phyloP scores from a whole-genome alignment of 345 rosid species.

The Sisymbrium altissimum region DNA sequence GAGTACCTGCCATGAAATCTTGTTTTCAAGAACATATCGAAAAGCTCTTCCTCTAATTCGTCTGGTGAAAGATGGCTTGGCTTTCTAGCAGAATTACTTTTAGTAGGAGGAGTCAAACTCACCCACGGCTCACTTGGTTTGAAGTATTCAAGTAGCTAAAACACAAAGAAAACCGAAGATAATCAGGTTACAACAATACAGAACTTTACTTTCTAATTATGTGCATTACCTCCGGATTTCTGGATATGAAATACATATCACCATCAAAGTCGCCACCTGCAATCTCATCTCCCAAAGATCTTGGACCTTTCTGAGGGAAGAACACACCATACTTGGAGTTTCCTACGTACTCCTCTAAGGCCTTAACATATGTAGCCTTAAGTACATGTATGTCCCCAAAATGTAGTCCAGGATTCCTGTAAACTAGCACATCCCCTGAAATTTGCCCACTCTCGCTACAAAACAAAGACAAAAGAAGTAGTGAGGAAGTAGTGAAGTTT shows the following conservation, averaged over 20 bases:
- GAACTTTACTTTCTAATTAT: background rate
- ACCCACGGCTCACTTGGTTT: conserved; percentile 57
- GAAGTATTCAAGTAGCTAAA: conserved; percentile 58
- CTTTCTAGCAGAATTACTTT: background rate
- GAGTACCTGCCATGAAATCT: conserved; percentile 60
- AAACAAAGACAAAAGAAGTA: background rate
- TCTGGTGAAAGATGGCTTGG: conserved; percentile 46
- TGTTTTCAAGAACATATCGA: conserved; percentile 45
- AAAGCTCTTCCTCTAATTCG: conserved; percentile 59
- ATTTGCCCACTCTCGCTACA: conserved; percentile 65
- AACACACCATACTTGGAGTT: conserved; percentile 75
- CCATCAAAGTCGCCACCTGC: conserved; percentile 85
- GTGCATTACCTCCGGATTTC: conserved; percentile 59
- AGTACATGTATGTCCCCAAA: conserved; percentile 79
- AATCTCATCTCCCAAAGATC: conserved; percentile 80
- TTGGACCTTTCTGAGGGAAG: conserved; percentile 58
- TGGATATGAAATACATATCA: conserved; percentile 67
- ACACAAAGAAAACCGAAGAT: conserved; percentile 4
- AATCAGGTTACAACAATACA: conserved; percentile 19
- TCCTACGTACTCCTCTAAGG: conserved; percentile 55
- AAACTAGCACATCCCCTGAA: conserved; percentile 76
- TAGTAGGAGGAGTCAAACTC: conserved; percentile 32
- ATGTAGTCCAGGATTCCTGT: conserved; percentile 77
- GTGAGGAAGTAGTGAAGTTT: no score
- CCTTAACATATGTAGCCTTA: conserved; percentile 54